A percentile compares a stretch with the other conserved stretches of the same genome.
Evolutionary conservation across 331 rosid genomes (phyloP).

Genomic region (Phaseolus coccineus): DNA sequence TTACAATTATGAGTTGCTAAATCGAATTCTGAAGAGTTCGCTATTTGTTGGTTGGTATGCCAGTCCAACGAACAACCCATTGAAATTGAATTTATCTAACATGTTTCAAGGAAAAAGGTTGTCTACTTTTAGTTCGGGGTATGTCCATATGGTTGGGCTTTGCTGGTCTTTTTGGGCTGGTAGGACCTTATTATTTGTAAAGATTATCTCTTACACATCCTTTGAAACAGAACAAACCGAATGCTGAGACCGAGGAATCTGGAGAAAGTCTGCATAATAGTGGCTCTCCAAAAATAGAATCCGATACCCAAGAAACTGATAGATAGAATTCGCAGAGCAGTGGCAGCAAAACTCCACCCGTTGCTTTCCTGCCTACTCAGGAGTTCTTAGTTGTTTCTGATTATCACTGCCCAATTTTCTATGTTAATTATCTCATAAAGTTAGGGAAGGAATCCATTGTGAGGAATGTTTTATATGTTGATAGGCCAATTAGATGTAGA

Average conservation of each 20-base stretch:
- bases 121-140: constrained; percentile 7
- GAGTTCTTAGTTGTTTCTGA: constrained; percentile 26
- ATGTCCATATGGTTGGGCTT: constrained; percentile 25
- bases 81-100: constrained; percentile 1
- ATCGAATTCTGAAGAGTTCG: constrained; percentile 30
- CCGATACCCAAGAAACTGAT: constrained; percentile 44
- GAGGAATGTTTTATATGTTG: constrained; percentile 27
- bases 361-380: constrained; percentile 13
- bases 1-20: constrained; percentile 18
- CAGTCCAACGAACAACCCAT: constrained; percentile 23
- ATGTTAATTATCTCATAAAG: constrained; percentile 18
- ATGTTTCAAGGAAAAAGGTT: neutral
- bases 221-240: constrained; percentile 55
- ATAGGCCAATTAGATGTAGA: constrained; percentile 34
- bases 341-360: constrained; percentile 8
- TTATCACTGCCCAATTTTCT: constrained; percentile 26
- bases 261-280: constrained; percentile 45
- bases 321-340: constrained; percentile 41
- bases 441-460: constrained; percentile 36
- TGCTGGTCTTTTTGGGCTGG: neutral
- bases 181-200: constrained; percentile 35
- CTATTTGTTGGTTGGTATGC: neutral
- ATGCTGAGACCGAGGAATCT: constrained; percentile 46
- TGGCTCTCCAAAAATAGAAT: constrained; percentile 49
- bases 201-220: constrained; percentile 38